phyloP scores from a whole-genome alignment of 1,284 basidiomycete genomes.

The Phylloboletellus chloephorus region DNA sequence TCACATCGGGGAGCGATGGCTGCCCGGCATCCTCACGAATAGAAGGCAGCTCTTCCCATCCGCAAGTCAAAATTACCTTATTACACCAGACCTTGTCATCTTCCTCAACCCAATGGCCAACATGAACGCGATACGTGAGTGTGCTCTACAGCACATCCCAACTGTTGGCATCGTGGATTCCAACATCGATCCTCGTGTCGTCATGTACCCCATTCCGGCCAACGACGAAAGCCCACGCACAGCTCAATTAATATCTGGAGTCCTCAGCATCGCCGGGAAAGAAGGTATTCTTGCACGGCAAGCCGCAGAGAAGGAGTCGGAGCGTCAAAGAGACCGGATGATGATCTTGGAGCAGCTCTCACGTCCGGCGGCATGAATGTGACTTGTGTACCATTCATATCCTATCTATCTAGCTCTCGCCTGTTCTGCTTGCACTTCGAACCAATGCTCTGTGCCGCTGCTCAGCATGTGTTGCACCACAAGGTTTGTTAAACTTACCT shows the following conservation, averaged over 20 bases:
- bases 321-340: constrained; percentile 25
- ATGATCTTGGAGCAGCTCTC: constrained; percentile 28
- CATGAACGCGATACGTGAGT: constrained; percentile 80
- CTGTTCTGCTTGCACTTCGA: constrained; percentile 52
- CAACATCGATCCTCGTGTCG: constrained; percentile 91
- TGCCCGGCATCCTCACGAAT: constrained; percentile 93
- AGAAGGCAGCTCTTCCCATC: constrained; percentile 73
- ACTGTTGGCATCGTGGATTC: constrained; percentile 92
- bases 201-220: constrained; percentile 97
- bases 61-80: constrained; percentile 52
- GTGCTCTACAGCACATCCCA: constrained; percentile 77
- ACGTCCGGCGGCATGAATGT: constrained; percentile 22
- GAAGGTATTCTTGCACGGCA: constrained; percentile 58
- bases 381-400: constrained; percentile 18
- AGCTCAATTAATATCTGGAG: constrained; percentile 85
- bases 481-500: constrained; percentile 48
- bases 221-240: constrained; percentile 94
- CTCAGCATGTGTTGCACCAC: constrained; percentile 13
- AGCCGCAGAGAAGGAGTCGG: constrained; percentile 14
- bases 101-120: constrained; percentile 87
- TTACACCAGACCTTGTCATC: constrained; percentile 83
- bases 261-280: constrained; percentile 87
- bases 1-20: constrained; percentile 85
- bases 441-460: constrained; percentile 54
- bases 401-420: constrained; percentile 27